A percentile compares a stretch with the other conserved stretches of the same genome.
phyloP scores from a whole-genome alignment of 1,139 yeast genomes.

The Protomyces pachydermus region DNA sequence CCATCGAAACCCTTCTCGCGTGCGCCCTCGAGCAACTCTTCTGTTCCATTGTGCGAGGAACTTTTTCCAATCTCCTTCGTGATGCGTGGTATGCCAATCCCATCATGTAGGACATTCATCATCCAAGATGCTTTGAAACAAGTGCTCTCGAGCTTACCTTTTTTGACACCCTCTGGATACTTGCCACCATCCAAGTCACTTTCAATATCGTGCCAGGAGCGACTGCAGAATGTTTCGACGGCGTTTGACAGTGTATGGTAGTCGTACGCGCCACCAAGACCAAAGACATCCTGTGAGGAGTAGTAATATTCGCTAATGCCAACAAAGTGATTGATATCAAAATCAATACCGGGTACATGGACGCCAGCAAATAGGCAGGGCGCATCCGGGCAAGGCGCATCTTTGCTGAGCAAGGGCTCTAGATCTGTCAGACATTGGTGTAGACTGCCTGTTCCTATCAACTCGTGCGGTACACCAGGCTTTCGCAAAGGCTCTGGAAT shows the following conservation, averaged over 20 bases:
- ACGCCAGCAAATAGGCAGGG: conserved; percentile 43
- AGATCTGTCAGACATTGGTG: conserved; percentile 51
- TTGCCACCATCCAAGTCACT: conserved; percentile 38
- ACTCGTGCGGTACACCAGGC: conserved; percentile 35
- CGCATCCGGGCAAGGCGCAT: conserved; percentile 43
- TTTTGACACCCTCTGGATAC: conserved; percentile 39
- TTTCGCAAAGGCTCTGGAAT: neutral
- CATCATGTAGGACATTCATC: conserved; percentile 63
- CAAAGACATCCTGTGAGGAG: conserved; percentile 50
- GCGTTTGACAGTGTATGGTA: conserved; percentile 43
- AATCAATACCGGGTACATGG: conserved; percentile 65
- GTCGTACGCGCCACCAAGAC: conserved; percentile 43
- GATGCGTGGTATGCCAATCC: conserved; percentile 58
- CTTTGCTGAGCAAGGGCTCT: conserved; percentile 50
- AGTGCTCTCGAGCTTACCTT: conserved; percentile 47
- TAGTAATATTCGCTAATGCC: conserved; percentile 86
- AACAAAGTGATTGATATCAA: conserved; percentile 60
- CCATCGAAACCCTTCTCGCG: conserved; percentile 35
- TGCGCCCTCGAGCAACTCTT: conserved; percentile 37
- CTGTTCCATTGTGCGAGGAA: conserved; percentile 26
- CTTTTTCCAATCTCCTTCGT: conserved; percentile 16
- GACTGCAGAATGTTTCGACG: conserved; percentile 48
- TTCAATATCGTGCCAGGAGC: conserved; percentile 46
- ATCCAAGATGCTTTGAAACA: conserved; percentile 74
- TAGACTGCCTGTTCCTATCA: conserved; percentile 59